Evolutionary conservation across 1,139 yeast species (phyloP).

Genomic region (Pichia sp.): DNA sequence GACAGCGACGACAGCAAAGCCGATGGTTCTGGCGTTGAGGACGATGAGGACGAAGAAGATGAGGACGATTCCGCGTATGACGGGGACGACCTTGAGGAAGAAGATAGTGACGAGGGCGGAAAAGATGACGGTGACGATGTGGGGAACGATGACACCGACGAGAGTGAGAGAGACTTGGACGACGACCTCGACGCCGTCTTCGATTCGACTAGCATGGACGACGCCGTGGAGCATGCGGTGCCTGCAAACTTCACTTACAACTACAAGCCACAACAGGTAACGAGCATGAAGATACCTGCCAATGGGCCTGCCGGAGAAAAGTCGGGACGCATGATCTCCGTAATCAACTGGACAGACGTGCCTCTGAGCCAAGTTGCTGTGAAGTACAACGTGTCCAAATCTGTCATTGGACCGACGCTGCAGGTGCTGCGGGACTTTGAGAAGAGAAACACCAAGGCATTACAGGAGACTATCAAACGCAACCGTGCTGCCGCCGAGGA

Average conservation of each 20-base stretch:
- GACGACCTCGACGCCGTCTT: background rate
- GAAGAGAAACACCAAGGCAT: background rate
- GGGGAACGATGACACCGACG: background rate
- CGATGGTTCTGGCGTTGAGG: background rate
- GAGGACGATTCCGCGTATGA: background rate
- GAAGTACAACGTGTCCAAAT: slow-evolving; percentile 26
- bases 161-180: background rate
- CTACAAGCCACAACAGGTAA: slow-evolving; percentile 6
- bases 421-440: slow-evolving; percentile 12
- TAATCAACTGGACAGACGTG: slow-evolving; percentile 24
- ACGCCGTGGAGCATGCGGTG: slow-evolving; percentile 1
- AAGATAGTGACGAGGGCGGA: too few relatives aligned
- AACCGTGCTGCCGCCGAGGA: background rate
- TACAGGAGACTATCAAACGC: slow-evolving; percentile 9
- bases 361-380: slow-evolving; percentile 27
- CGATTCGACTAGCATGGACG: background rate
- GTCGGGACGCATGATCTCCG: background rate
- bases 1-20: background rate
- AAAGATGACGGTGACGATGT: background rate
- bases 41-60: background rate
- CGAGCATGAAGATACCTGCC: slow-evolving; percentile 2
- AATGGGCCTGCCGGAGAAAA: slow-evolving; percentile 11
- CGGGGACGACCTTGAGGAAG: background rate
- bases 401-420: slow-evolving; percentile 14
- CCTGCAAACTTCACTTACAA: slow-evolving; percentile 10